Conservation (phyloP, 371 early-diverging fungal genomes). For the Lichtheimia corymbifera region DNA sequence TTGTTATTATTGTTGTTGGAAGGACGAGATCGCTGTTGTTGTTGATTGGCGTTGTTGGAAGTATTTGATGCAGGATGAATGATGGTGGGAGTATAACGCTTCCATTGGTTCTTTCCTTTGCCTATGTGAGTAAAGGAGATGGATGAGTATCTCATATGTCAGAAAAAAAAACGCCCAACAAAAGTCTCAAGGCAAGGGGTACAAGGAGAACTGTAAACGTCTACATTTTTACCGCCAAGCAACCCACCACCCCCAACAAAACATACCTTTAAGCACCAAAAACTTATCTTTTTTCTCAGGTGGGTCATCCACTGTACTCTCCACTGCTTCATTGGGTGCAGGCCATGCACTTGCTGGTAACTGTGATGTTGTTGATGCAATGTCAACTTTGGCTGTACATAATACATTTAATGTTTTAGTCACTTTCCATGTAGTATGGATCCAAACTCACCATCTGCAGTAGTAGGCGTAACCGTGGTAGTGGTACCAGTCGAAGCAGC, state of each 20-base stretch:
- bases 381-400: too few species aligned
- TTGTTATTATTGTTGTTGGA: neutral
- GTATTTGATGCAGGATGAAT: conserved; percentile 51
- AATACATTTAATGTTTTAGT: too few species aligned
- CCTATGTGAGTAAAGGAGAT: neutral
- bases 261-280: conserved; percentile 11
- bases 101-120: conserved; percentile 63
- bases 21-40: conserved; percentile 1
- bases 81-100: conserved; percentile 60
- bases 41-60: conserved; percentile 12
- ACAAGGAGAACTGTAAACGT: too few species aligned
- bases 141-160: too few species aligned
- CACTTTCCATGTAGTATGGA: too few species aligned
- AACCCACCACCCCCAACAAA: too few species aligned
- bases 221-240: too few species aligned
- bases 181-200: neutral
- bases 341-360: conserved; percentile 35
- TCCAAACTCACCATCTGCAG: too few species aligned
- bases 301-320: too few species aligned
- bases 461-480: neutral
- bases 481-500: too few species aligned
- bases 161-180: conserved; percentile 15
- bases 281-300: conserved; percentile 45
- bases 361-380: conserved; percentile 6
- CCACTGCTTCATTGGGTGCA: conserved; percentile 40